A percentile compares a stretch with the other conserved stretches of the same genome.
phyloP scores from a whole-genome alignment of 2,329 filamentous ascomycete genomes.

The Aspergillus flavus region DNA sequence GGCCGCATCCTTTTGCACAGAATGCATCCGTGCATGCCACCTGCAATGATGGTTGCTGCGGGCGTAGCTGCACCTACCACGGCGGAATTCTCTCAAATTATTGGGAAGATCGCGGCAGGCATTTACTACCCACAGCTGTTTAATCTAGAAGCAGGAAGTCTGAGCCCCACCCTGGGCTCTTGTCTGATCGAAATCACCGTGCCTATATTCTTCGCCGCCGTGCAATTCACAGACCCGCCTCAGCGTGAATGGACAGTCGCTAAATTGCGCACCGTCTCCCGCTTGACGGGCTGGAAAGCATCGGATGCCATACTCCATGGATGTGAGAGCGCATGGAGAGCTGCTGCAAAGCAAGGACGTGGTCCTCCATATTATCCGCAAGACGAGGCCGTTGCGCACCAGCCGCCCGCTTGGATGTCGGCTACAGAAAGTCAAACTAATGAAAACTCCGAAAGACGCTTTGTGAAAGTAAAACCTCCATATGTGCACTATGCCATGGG shows the following conservation, averaged over 20 bases:
- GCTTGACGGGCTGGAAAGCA: constrained; percentile 84
- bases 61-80: constrained; percentile 76
- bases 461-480: constrained; percentile 64
- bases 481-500: constrained; percentile 77
- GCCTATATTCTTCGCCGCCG: constrained; percentile 81
- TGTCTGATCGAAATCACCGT: constrained; percentile 82
- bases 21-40: constrained; percentile 86
- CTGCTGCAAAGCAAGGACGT: constrained; percentile 69
- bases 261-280: constrained; percentile 73
- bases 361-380: constrained; percentile 70
- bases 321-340: constrained; percentile 83
- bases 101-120: constrained; percentile 81
- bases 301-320: constrained; percentile 78
- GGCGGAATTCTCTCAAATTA: constrained; percentile 67
- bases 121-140: constrained; percentile 51
- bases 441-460: constrained; percentile 50
- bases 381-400: constrained; percentile 20
- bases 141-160: constrained; percentile 46
- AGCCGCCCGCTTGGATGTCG: constrained; percentile 7
- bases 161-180: constrained; percentile 77
- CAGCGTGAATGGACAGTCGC: constrained; percentile 80
- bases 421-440: constrained; percentile 21
- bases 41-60: constrained; percentile 84
- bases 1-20: constrained; percentile 80
- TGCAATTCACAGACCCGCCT: constrained; percentile 71